Evolutionary conservation across 805 yeast species (phyloP), one percentile per base, ranked within the genome.

Genomic region (Suhomyces kilbournensis): DNA sequence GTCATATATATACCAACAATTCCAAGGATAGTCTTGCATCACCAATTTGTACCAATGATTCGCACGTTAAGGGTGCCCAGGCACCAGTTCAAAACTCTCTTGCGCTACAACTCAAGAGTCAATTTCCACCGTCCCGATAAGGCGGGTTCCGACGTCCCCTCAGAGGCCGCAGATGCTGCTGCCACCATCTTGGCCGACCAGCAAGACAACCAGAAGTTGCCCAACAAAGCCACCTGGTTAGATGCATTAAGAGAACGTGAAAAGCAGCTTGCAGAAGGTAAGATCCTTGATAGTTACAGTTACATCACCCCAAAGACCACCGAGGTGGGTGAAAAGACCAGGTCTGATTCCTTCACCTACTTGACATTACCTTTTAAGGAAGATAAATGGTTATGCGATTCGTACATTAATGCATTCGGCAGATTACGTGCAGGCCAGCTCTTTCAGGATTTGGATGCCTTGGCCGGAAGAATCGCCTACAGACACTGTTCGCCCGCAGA

Each of bases 401-500:
- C 91, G 46, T 92, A 92, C 64, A 87, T 90, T 61, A 89, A 88
- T 67, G 92, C 97, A 3, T 86, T 85, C 53, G 97, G 97, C n/a
- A 80, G 97, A 57, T 77, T 91, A 63, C 78, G 97, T 63, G 90
- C 90, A 61, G 98, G 97, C 40, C 97, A 91, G 68, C 76, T 92
- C 57, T 92, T 92, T 70, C 97, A 92, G 74, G 98, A 92, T 70
- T 75, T 92, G 62, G 98, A 92, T 65, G 92, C 97, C 4, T 75
- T 92, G 55, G 97, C 97, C 2, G 98, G 97, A 34, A 84, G 93
- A 64, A 91, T 92, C 61, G 96, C 97, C 20, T 88, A 91, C 68
- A 81, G 88, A 63, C 97, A 92, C 67, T 89, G 96, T 70, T 78
- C 87, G n/a, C 98, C 98, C 0, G 96, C 97, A 0, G 91, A 88